Percentiles rank a stretch among this genome's conserved stretches.
Conservation (phyloP, 805 yeast species). For the Wickerhamiella azymoides region DNA sequence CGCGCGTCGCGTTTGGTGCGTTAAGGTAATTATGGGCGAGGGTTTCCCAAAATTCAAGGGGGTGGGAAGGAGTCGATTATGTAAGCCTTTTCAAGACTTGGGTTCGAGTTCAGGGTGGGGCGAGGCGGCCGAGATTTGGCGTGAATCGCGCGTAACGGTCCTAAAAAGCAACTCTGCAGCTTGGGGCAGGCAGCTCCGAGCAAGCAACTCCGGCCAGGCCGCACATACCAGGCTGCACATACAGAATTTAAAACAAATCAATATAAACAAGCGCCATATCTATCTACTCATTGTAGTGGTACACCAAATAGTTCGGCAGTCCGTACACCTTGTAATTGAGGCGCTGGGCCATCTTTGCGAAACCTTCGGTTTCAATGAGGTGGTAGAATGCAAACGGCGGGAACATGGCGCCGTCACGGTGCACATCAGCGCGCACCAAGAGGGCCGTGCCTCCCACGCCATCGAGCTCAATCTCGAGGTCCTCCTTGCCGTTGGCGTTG, state of each 20-base stretch:
- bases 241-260: not conserved
- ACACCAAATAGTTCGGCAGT: slow-evolving; percentile 85
- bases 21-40: not conserved
- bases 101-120: too few relatives aligned
- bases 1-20: not conserved
- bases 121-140: too few relatives aligned
- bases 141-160: too few relatives aligned
- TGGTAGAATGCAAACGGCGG: slow-evolving; percentile 97
- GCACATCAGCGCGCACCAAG: slow-evolving; percentile 92
- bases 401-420: slow-evolving; percentile 98
- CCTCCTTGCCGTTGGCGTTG: slow-evolving; percentile 48
- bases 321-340: slow-evolving; percentile 86
- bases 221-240: too few relatives aligned
- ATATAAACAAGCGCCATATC: too few relatives aligned
- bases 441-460: slow-evolving; percentile 99
- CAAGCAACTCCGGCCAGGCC: too few relatives aligned
- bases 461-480: slow-evolving; percentile 70
- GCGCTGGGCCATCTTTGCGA: slow-evolving; percentile 90
- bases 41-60: too few relatives aligned
- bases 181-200: too few relatives aligned
- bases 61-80: too few relatives aligned
- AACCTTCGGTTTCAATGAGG: slow-evolving; percentile 94
- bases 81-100: too few relatives aligned
- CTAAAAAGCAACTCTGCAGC: too few relatives aligned
- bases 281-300: slow-evolving; percentile 64